Percentiles rank a stretch among this genome's conserved stretches.
Conservation (phyloP, 2,329 filamentous ascomycete species). For the Penicillium paneum region DNA sequence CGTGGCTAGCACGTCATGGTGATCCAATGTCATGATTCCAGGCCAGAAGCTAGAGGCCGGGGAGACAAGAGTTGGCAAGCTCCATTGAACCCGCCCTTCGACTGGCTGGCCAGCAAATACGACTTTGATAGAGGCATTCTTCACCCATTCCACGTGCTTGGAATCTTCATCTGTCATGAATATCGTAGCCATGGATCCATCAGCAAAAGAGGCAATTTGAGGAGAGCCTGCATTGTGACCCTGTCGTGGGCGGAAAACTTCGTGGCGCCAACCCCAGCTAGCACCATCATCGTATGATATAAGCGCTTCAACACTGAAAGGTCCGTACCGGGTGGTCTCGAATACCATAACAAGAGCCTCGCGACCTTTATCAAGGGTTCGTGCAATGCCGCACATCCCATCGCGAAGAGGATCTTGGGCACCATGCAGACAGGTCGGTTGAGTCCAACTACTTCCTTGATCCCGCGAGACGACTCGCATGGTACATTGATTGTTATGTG, state of each 20-base stretch:
- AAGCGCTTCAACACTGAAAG: slow-evolving; percentile 47
- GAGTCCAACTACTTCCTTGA: slow-evolving; percentile 45
- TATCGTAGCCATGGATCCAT: slow-evolving; percentile 42
- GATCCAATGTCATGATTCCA: slow-evolving; percentile 34
- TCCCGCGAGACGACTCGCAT: slow-evolving; percentile 48
- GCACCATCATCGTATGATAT: slow-evolving; percentile 46
- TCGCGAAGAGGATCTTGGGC: slow-evolving; percentile 36
- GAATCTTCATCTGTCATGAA: slow-evolving; percentile 51
- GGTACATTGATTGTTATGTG: slow-evolving; percentile 48
- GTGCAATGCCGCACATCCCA: slow-evolving; percentile 47
- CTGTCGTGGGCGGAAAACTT: slow-evolving; percentile 41
- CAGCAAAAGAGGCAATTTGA: slow-evolving; percentile 44
- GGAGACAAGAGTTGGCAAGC: slow-evolving; percentile 30
- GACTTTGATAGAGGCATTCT: slow-evolving; percentile 43
- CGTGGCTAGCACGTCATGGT: slow-evolving; percentile 26
- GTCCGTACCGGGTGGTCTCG: slow-evolving; percentile 44
- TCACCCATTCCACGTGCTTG: slow-evolving; percentile 37
- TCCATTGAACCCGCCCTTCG: slow-evolving; percentile 38
- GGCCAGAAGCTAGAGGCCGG: slow-evolving; percentile 40
- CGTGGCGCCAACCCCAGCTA: slow-evolving; percentile 42
- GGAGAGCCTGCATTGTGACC: slow-evolving; percentile 46
- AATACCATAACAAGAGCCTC: slow-evolving; percentile 47
- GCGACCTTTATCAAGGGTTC: slow-evolving; percentile 30
- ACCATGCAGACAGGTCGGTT: slow-evolving; percentile 42
- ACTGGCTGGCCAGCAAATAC: slow-evolving; percentile 37